Percentiles rank a stretch among this genome's conserved stretches.
phyloP scores from a whole-genome alignment of 2,329 filamentous ascomycete species.

The Tolypocladium tropicale region DNA sequence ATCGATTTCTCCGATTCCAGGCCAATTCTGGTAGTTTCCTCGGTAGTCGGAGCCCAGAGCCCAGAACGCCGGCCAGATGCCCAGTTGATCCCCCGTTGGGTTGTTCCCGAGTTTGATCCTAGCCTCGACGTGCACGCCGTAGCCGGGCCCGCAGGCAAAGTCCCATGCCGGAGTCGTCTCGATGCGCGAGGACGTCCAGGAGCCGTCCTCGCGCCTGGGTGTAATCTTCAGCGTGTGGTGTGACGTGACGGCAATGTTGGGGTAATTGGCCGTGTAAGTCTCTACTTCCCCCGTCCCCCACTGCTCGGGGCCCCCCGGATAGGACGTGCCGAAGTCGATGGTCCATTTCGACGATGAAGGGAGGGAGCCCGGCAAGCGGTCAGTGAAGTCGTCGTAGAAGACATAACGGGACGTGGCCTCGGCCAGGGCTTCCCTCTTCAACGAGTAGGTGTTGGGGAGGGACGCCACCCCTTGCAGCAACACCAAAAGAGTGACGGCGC shows the following conservation, averaged over 20 bases:
- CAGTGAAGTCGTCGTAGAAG: conserved; percentile 19
- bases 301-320: conserved; percentile 31
- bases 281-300: conserved; percentile 41
- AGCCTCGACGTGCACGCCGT: conserved; percentile 27
- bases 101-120: conserved; percentile 24
- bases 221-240: conserved; percentile 26
- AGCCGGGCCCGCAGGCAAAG: conserved; percentile 21
- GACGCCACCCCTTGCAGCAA: not conserved
- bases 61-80: conserved; percentile 40
- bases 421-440: not conserved
- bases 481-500: not conserved
- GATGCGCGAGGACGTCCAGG: conserved; percentile 35
- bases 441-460: no score
- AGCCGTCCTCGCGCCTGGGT: conserved; percentile 11
- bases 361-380: conserved; percentile 4
- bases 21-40: conserved; percentile 29
- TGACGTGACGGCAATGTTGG: conserved; percentile 29
- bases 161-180: conserved; percentile 24
- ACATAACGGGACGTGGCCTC: conserved; percentile 7
- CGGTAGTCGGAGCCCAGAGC: conserved; percentile 28
- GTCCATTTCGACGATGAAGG: conserved; percentile 31
- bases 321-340: conserved; percentile 31
- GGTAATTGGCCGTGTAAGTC: conserved; percentile 28
- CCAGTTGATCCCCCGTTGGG: conserved; percentile 16
- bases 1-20: conserved; percentile 32